phyloP scores from a whole-genome alignment of 257 asterid species.

The Ballota nigra region DNA sequence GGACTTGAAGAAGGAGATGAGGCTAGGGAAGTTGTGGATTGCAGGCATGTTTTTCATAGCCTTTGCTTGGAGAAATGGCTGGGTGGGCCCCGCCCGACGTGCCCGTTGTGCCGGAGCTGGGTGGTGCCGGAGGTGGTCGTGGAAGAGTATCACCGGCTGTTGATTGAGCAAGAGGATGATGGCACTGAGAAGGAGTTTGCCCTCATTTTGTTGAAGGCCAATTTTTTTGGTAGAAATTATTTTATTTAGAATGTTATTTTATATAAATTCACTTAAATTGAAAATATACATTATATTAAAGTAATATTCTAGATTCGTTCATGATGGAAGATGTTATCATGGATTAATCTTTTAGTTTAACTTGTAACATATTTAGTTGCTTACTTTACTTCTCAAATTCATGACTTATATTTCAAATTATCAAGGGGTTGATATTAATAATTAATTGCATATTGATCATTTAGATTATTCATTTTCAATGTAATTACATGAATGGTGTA shows the following conservation, averaged over 20 bases:
- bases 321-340: neutral
- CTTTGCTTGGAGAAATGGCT: constrained; percentile 46
- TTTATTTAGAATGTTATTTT: neutral
- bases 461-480: no score
- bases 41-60: constrained; percentile 48
- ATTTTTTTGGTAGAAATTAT: no score
- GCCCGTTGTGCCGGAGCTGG: constrained; percentile 57
- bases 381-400: neutral
- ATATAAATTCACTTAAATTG: neutral
- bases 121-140: constrained; percentile 43
- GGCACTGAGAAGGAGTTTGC: constrained; percentile 40
- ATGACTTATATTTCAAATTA: neutral
- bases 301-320: neutral
- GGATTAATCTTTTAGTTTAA: constrained; percentile 14
- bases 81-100: constrained; percentile 32
- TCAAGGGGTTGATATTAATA: neutral
- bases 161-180: constrained; percentile 18
- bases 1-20: constrained; percentile 40
- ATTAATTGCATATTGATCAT: no score
- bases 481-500: no score
- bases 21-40: constrained; percentile 37
- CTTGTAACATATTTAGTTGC: neutral
- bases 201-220: constrained; percentile 32
- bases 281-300: no score
- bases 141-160: constrained; percentile 30